phyloP scores from a whole-genome alignment of 2,329 filamentous ascomycete genomes.

The Aspergillus sp. region DNA sequence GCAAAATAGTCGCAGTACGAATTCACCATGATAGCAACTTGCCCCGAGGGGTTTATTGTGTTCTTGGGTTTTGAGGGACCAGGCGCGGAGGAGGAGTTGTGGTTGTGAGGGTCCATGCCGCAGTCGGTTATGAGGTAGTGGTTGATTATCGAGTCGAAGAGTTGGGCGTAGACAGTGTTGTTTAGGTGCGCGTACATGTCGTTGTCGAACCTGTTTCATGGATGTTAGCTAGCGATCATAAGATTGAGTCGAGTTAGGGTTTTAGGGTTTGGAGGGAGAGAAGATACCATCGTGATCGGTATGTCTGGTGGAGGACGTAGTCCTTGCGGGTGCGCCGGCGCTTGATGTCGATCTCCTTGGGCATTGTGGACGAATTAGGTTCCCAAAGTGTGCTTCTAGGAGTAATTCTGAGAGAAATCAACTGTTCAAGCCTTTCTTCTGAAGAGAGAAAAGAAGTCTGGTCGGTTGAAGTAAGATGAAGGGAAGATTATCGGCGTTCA shows the following conservation, averaged over 20 bases:
- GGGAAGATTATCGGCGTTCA: not conserved
- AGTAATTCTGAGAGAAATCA: not conserved
- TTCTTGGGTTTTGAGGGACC: not conserved
- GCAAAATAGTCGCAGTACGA: slow-evolving; percentile 85
- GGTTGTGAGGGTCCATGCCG: slow-evolving; percentile 69
- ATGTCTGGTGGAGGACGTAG: slow-evolving; percentile 79
- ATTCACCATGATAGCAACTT: slow-evolving; percentile 84
- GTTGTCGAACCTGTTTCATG: slow-evolving; percentile 73
- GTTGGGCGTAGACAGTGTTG: slow-evolving; percentile 82
- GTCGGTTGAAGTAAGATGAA: not conserved
- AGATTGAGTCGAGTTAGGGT: not conserved
- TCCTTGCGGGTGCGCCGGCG: slow-evolving; percentile 65
- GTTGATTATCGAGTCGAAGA: slow-evolving; percentile 91
- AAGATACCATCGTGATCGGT: slow-evolving; percentile 78
- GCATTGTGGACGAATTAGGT: slow-evolving; percentile 25
- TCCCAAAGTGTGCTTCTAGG: not conserved
- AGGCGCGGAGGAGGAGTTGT: slow-evolving; percentile 20
- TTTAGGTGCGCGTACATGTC: slow-evolving; percentile 96
- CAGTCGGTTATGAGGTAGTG: slow-evolving; percentile 82
- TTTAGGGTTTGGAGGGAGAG: slow-evolving; percentile 9
- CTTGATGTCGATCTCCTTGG: slow-evolving; percentile 56
- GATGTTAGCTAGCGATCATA: not conserved
- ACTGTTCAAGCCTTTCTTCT: not conserved
- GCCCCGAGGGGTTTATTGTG: slow-evolving; percentile 34
- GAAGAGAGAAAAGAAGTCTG: not conserved